Evolutionary conservation across 352 stramenopile species (phyloP).

Genomic region (Pythium biforme): DNA sequence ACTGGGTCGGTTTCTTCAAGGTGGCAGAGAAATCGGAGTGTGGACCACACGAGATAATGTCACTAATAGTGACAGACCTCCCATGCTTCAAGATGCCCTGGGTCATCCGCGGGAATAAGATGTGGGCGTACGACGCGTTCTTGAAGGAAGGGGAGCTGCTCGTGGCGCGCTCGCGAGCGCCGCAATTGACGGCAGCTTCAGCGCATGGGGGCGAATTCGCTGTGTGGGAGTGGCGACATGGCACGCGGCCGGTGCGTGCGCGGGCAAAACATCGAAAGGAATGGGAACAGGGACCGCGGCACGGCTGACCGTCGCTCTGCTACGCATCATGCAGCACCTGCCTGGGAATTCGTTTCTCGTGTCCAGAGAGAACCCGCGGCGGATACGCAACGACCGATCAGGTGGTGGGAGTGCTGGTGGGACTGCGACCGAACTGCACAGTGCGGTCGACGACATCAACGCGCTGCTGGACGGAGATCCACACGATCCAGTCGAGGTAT

Average conservation of each 20-base stretch:
- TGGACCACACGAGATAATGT: conserved; percentile 17
- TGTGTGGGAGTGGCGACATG: conserved; percentile 63
- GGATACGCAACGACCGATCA: too few species aligned
- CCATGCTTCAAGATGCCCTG: not conserved
- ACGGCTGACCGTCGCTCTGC: not conserved
- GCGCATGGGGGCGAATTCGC: conserved; percentile 17
- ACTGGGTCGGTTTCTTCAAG: conserved; percentile 21
- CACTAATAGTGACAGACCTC: conserved; percentile 10
- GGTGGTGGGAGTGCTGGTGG: too few species aligned
- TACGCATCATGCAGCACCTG: conserved; percentile 48
- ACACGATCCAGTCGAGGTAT: not conserved
- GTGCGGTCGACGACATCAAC: conserved; percentile 17
- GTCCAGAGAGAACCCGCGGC: conserved; percentile 40
- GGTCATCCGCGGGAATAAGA: too few species aligned
- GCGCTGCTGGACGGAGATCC: conserved; percentile 14
- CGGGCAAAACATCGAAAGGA: not conserved
- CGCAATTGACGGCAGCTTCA: too few species aligned
- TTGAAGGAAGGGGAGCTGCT: conserved; percentile 44
- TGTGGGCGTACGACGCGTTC: conserved; percentile 58
- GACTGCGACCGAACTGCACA: too few species aligned
- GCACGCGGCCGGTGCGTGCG: conserved; percentile 40
- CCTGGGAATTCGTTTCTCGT: conserved; percentile 66
- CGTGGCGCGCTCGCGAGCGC: conserved; percentile 35
- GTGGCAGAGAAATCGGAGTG: not conserved
- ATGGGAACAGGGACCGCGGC: not conserved